These are phyloP conservation scores for Malus sylvestris DNA, from an alignment of 306 rosid genomes.

Conservation along the genomic window DNA sequence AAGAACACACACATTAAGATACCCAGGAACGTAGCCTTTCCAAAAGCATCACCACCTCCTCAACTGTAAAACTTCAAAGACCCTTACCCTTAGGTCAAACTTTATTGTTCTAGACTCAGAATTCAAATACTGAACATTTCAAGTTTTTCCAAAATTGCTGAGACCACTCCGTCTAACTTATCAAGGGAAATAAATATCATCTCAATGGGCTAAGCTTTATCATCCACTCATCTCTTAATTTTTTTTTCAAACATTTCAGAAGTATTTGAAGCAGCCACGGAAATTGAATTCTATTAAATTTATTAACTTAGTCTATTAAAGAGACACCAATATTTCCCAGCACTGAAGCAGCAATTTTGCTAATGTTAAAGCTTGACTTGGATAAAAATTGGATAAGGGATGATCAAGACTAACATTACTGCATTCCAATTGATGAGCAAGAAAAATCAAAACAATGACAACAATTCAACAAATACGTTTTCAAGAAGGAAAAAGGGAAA, in stretches of 20 bases:
- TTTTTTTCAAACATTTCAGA: not conserved
- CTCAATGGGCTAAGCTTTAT: not conserved
- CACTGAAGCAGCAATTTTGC: not conserved
- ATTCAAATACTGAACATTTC: not conserved
- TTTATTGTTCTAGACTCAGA: not conserved
- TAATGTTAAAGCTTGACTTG: not conserved
- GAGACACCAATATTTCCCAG: not conserved
- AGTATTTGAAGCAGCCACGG: not conserved
- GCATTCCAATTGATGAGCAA: not conserved
- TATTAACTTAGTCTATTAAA: not conserved
- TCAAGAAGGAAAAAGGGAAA: not conserved
- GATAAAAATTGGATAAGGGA: not conserved
- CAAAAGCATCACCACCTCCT: not conserved
- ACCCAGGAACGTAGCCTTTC: not conserved
- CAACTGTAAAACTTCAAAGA: not conserved
- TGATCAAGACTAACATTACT: not conserved
- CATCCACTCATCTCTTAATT: not conserved
- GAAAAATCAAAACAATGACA: not conserved
- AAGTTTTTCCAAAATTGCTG: not conserved
- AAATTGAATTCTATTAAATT: not conserved
- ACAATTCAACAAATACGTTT: constrained; percentile 9
- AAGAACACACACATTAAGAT: not conserved
- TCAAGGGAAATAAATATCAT: not conserved
- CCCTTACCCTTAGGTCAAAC: not conserved
- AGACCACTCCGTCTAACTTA: not conserved